These are phyloP conservation scores for Lachnellula cervina DNA, from an alignment of 2,329 filamentous ascomycete species.

Conservation along the genomic window DNA sequence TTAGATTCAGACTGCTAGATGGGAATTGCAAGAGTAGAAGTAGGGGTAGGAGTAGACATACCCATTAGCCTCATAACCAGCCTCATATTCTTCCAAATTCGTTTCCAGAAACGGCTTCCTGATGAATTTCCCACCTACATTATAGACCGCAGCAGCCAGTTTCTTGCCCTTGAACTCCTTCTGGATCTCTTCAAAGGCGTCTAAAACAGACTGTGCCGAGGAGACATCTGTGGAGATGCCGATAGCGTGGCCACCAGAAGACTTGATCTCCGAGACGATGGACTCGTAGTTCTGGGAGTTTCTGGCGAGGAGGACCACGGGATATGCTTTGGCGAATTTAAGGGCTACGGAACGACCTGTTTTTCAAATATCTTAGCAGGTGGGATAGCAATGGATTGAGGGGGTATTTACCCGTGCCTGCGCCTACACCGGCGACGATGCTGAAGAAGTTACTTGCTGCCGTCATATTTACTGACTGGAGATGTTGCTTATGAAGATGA, in stretches of 20 bases:
- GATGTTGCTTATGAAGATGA: conserved; percentile 5
- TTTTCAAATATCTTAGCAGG: neutral
- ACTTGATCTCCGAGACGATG: conserved; percentile 66
- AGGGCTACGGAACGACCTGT: conserved; percentile 46
- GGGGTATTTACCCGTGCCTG: conserved; percentile 51
- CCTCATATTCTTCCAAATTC: conserved; percentile 45
- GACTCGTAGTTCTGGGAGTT: conserved; percentile 58
- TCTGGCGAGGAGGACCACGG: conserved; percentile 71
- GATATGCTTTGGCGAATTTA: conserved; percentile 60
- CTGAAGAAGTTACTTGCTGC: conserved; percentile 51
- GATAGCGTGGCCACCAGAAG: conserved; percentile 61
- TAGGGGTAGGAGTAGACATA: conserved; percentile 32
- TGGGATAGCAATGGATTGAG: conserved; percentile 3
- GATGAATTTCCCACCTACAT: conserved; percentile 49
- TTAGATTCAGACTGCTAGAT: neutral
- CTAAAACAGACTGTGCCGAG: conserved; percentile 44
- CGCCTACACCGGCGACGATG: conserved; percentile 67
- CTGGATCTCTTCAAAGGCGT: conserved; percentile 59
- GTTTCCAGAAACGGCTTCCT: conserved; percentile 56
- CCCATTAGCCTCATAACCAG: conserved; percentile 44
- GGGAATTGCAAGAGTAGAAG: neutral
- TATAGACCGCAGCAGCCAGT: conserved; percentile 65
- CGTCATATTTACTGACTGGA: conserved; percentile 15
- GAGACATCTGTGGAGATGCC: conserved; percentile 65
- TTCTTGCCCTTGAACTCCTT: conserved; percentile 51